These are phyloP conservation scores for Sclerotinia trifoliorum DNA, from an alignment of 2,329 filamentous ascomycete genomes.

Conservation along the genomic window DNA sequence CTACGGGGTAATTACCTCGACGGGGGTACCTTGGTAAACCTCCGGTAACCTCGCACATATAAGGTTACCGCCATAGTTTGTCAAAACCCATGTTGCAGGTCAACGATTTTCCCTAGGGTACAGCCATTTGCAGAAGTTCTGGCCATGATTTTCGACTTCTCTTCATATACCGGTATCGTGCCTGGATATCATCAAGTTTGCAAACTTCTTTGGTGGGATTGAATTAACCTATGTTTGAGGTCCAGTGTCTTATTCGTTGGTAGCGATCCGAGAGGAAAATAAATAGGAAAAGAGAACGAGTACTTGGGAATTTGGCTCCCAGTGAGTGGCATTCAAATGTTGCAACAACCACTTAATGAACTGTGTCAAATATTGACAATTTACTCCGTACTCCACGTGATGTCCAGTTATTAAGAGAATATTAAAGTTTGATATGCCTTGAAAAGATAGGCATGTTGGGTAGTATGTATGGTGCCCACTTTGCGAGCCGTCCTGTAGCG, in stretches of 20 bases:
- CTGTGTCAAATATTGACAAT: background rate
- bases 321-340: background rate
- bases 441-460: background rate
- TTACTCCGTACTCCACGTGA: background rate
- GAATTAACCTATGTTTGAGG: background rate
- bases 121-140: background rate
- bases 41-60: background rate
- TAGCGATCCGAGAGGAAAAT: too few species aligned
- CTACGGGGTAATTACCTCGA: too few species aligned
- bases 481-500: background rate
- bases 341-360: background rate
- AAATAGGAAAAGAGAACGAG: background rate
- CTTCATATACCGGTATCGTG: background rate
- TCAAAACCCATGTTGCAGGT: background rate
- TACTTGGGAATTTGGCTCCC: too few species aligned
- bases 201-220: too few species aligned
- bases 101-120: background rate
- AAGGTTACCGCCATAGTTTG: background rate
- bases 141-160: background rate
- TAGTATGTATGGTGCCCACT: background rate
- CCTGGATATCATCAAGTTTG: background rate
- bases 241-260: too few species aligned
- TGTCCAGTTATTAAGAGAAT: background rate
- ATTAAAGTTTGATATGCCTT: background rate
- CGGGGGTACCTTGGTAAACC: too few species aligned